Conservation (phyloP, 2,329 filamentous ascomycete genomes). For the Diplodia seriata region DNA sequence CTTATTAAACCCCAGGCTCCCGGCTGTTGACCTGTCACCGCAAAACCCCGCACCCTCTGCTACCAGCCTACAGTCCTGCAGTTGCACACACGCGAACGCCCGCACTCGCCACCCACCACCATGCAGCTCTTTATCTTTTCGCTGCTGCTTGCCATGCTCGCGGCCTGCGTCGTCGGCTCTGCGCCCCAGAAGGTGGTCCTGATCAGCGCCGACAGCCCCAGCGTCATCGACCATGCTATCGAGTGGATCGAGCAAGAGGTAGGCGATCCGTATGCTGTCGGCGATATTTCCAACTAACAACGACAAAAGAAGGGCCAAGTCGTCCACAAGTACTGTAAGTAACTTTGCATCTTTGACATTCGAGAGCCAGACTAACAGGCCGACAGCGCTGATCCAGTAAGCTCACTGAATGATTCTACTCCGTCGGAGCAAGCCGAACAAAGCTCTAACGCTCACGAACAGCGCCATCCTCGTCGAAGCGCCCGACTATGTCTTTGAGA, state of each 20-base stretch:
- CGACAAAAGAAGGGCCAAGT: conserved; percentile 68
- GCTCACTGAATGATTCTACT: conserved; percentile 33
- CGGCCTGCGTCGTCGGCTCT: conserved; percentile 67
- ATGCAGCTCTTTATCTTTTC: conserved; percentile 72
- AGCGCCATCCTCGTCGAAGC: conserved; percentile 82
- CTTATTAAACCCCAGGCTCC: conserved; percentile 10
- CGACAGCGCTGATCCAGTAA: conserved; percentile 53
- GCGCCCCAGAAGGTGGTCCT: conserved; percentile 73
- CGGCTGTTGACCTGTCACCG: background rate
- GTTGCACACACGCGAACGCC: background rate
- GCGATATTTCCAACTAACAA: conserved; percentile 3
- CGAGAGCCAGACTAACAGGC: conserved; percentile 35
- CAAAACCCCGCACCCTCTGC: background rate
- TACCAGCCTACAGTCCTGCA: background rate
- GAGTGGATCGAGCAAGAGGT: conserved; percentile 71
- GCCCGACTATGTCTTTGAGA: conserved; percentile 71
- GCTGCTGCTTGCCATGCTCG: conserved; percentile 64
- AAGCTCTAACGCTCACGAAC: conserved; percentile 12
- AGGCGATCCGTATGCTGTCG: conserved; percentile 38
- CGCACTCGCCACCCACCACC: conserved; percentile 40
- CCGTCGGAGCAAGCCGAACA: background rate
- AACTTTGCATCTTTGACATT: conserved; percentile 12
- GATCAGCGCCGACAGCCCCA: conserved; percentile 75
- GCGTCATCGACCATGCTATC: conserved; percentile 74
- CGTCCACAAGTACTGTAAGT: conserved; percentile 80